Conservation (phyloP, 2,329 filamentous ascomycete species). For the Thermoascus crustaceus region DNA sequence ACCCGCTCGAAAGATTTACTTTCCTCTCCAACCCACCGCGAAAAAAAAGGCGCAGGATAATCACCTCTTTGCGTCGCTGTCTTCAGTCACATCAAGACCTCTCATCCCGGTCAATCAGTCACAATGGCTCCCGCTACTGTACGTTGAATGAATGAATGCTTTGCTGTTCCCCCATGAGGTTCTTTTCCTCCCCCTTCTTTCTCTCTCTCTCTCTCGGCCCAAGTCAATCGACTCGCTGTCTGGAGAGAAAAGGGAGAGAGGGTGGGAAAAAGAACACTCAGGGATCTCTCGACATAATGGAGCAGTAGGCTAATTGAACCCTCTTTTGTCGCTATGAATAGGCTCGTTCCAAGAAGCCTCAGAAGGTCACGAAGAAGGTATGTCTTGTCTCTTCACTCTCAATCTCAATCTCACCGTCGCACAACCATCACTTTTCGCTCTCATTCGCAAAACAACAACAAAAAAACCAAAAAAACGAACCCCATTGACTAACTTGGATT, state of each 20-base stretch:
- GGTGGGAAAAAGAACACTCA: slow-evolving; percentile 9
- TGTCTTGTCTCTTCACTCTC: slow-evolving; percentile 8
- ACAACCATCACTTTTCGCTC: slow-evolving; percentile 1
- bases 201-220: not conserved
- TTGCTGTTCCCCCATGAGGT: slow-evolving; percentile 72
- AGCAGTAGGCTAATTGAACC: slow-evolving; percentile 98
- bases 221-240: slow-evolving; percentile 2
- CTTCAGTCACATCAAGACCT: slow-evolving; percentile 15
- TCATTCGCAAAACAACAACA: not conserved
- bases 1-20: slow-evolving; percentile 19
- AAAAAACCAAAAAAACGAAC: slow-evolving; percentile 5
- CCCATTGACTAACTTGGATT: slow-evolving; percentile 9
- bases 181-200: slow-evolving; percentile 15
- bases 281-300: slow-evolving; percentile 25
- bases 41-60: slow-evolving; percentile 67
- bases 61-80: slow-evolving; percentile 69
- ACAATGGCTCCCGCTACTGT: slow-evolving; percentile 84
- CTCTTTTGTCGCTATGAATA: slow-evolving; percentile 36
- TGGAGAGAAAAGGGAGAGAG: slow-evolving; percentile 3
- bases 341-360: slow-evolving; percentile 39
- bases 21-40: slow-evolving; percentile 21
- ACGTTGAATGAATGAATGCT: slow-evolving; percentile 73
- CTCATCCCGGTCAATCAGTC: slow-evolving; percentile 34
- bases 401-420: slow-evolving; percentile 3
- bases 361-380: slow-evolving; percentile 44